phyloP scores from a whole-genome alignment of 1,284 basidiomycete genomes.

The Lentinula novae-zelandiae region DNA sequence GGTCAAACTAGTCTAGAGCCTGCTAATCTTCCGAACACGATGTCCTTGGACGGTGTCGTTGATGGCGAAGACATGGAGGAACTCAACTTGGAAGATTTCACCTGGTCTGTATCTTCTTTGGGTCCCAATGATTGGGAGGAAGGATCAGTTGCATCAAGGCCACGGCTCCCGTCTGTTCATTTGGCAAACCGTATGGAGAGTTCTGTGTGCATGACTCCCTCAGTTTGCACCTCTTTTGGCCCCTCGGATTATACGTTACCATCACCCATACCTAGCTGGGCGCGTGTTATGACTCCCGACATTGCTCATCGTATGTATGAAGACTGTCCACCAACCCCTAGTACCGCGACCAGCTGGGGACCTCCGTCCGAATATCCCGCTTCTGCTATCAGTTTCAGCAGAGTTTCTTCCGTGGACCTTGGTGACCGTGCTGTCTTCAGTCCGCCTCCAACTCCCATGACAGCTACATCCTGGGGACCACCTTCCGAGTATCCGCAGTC shows the following conservation, averaged over 20 bases:
- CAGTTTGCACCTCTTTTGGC: slow-evolving; percentile 47
- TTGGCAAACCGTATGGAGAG: slow-evolving; percentile 50
- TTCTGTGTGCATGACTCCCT: slow-evolving; percentile 57
- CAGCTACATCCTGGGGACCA: slow-evolving; percentile 45
- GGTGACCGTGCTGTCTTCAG: slow-evolving; percentile 35
- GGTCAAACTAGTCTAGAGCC: slow-evolving; percentile 52
- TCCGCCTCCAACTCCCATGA: slow-evolving; percentile 40
- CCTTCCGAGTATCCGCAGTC: slow-evolving; percentile 15
- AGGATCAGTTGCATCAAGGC: slow-evolving; percentile 30
- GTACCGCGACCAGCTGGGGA: slow-evolving; percentile 18
- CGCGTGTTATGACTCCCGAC: slow-evolving; percentile 27
- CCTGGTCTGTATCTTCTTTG: slow-evolving; percentile 65
- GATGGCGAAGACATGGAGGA: slow-evolving; percentile 27
- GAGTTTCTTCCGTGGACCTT: slow-evolving; percentile 42
- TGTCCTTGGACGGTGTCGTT: slow-evolving; percentile 32
- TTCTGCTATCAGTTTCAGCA: slow-evolving; percentile 23
- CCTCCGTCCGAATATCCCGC: slow-evolving; percentile 18
- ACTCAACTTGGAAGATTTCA: slow-evolving; percentile 61
- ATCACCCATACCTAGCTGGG: slow-evolving; percentile 18
- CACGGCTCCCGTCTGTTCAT: slow-evolving; percentile 49
- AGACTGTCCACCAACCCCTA: slow-evolving; percentile 26
- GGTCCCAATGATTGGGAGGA: slow-evolving; percentile 50
- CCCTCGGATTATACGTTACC: slow-evolving; percentile 34
- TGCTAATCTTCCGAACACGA: slow-evolving; percentile 47
- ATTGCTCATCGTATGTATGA: slow-evolving; percentile 33